Evolutionary conservation across 2,329 filamentous ascomycete genomes (phyloP), one percentile per base, ranked within the genome.

Genomic region (Penicillium vulpinum): DNA sequence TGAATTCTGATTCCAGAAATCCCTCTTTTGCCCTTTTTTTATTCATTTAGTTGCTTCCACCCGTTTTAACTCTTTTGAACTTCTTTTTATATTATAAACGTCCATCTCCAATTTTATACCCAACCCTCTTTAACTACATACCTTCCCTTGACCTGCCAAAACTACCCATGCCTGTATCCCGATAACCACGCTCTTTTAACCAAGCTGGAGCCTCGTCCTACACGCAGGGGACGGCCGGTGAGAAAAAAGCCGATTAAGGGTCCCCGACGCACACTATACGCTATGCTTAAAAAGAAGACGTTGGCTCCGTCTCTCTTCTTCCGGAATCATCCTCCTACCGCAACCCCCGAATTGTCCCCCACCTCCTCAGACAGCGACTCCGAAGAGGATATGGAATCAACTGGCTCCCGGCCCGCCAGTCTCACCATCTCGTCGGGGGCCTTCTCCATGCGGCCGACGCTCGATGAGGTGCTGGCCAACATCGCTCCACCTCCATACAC

Each of bases 401-500:
- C 72, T 48, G 68, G 69, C 62, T 74, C 77, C 54, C 72, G 77
- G 65, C 78, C 78, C 41, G 70, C 75, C 56, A 80, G 76, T 69
- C 66, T 80, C 60, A 69, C 71, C 43, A 70, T 75, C 53, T 73
- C 76, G 46, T 65, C 68, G 58, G 73, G 75, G 60, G 69, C 69
- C 47, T 72, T 73, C 51, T 70, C 75, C 73, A 83, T 70, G 65
- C 80, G 86, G 68, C 93, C 91, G 41, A 89, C 91, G 29, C 80
- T 99, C 48, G 84, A 88, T 57, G 93, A 97, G 67, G 95, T 99
- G 28, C 84, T 99, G 43, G 85, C 90, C 62, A 94, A 97, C 76
- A 85, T 85, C 43, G 90, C 94, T 35, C 87, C 90, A 9, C 87
- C 91, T 39, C 94, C 94, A 64, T 97, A 91, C 83, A 96, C 92